A percentile compares a stretch with the other conserved stretches of the same genome.
Conservation (phyloP, 2,329 filamentous ascomycete species). For the Hypoxylon sp. region DNA sequence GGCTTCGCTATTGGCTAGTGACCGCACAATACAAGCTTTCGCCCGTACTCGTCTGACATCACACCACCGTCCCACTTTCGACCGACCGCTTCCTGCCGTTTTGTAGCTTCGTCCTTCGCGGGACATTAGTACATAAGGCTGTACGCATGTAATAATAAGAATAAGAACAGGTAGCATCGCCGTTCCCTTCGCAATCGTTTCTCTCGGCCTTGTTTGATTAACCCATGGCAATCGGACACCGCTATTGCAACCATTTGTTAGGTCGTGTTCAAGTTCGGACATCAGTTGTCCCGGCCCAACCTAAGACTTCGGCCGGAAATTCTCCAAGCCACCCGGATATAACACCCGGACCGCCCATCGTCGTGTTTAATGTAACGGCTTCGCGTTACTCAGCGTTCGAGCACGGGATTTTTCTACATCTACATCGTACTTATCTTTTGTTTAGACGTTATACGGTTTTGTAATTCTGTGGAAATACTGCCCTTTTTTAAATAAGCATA, state of each 20-base stretch:
- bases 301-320: neutral
- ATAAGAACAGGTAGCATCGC: neutral
- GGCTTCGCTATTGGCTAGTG: neutral
- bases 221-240: neutral
- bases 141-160: neutral
- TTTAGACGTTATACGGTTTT: no score
- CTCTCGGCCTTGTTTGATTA: neutral
- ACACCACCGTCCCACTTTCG: conserved; percentile 23
- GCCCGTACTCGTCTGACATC: conserved; percentile 32
- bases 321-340: neutral
- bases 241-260: no score
- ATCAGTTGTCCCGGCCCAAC: neutral
- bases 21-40: neutral
- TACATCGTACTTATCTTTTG: no score
- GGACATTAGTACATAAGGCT: no score
- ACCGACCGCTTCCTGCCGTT: neutral
- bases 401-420: neutral
- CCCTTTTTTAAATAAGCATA: no score
- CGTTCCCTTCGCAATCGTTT: neutral
- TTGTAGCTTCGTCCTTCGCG: neutral
- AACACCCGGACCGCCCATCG: conserved; percentile 4
- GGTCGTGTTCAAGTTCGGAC: neutral
- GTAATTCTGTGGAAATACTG: no score
- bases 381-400: neutral
- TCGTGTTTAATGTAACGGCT: neutral